Percentiles rank a stretch among this genome's conserved stretches.
Conservation (phyloP, 768 basidiomycete species). For the Mycena maculata region DNA sequence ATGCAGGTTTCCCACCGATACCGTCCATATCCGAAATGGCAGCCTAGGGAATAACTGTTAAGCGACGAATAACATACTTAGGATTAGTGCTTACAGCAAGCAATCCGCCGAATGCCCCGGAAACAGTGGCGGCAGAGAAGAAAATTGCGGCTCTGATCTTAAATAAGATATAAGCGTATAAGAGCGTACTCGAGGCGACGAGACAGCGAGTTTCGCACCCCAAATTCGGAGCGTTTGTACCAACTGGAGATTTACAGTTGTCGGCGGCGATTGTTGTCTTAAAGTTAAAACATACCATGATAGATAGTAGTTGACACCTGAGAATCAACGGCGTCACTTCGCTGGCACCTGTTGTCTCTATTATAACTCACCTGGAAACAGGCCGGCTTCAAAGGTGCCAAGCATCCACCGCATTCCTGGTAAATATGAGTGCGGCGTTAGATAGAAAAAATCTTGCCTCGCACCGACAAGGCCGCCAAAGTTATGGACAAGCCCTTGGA, state of each 20-base stretch:
- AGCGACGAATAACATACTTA: background rate
- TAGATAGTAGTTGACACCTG: conserved; percentile 76
- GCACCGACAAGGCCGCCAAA: conserved; percentile 75
- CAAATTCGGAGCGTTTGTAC: conserved; percentile 81
- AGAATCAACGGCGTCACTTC: conserved; percentile 72
- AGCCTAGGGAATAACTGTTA: conserved; percentile 47
- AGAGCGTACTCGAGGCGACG: conserved; percentile 53
- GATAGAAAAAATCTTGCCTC: conserved; percentile 30
- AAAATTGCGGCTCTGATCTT: conserved; percentile 66
- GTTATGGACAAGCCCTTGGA: conserved; percentile 78
- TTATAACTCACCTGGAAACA: conserved; percentile 55
- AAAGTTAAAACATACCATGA: conserved; percentile 64
- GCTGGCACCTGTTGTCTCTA: conserved; percentile 71
- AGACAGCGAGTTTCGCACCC: conserved; percentile 55
- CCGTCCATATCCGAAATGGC: conserved; percentile 81
- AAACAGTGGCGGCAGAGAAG: conserved; percentile 82
- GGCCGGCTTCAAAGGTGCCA: conserved; percentile 79
- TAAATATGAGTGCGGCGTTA: background rate
- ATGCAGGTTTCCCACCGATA: conserved; percentile 71
- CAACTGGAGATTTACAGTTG: conserved; percentile 43
- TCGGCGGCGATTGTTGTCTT: background rate
- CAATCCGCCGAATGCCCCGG: conserved; percentile 85
- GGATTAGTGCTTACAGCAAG: conserved; percentile 63
- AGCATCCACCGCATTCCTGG: conserved; percentile 78
- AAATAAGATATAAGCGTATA: conserved; percentile 11